phyloP scores from a whole-genome alignment of 306 rosid species.

The Casuarina glauca region DNA sequence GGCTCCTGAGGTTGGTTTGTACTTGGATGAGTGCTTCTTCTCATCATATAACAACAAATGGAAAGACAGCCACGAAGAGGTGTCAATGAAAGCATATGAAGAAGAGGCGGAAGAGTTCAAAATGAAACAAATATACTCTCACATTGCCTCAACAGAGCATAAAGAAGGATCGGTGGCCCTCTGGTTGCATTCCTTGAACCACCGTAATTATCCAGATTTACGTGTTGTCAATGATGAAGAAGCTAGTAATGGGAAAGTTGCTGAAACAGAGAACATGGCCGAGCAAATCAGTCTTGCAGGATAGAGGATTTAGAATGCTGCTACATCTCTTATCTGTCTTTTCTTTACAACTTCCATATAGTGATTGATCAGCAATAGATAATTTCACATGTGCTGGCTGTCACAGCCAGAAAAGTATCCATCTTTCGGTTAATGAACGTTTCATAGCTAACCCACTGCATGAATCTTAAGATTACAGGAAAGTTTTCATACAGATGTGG shows the following conservation, averaged over 20 bases:
- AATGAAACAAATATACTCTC: slow-evolving; percentile 78
- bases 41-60: slow-evolving; percentile 87
- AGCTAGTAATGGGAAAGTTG: slow-evolving; percentile 14
- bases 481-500: neutral
- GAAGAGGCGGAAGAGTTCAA: slow-evolving; percentile 81
- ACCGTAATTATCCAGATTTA: slow-evolving; percentile 83
- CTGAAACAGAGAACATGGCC: slow-evolving; percentile 27
- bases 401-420: neutral
- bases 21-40: slow-evolving; percentile 86
- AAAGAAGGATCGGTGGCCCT: slow-evolving; percentile 85
- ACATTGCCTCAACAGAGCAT: slow-evolving; percentile 70
- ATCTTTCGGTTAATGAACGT: neutral
- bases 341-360: neutral
- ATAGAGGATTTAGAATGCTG: slow-evolving; percentile 18
- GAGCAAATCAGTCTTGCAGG: slow-evolving; percentile 29
- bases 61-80: slow-evolving; percentile 87
- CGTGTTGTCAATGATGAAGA: slow-evolving; percentile 29
- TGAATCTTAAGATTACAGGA: neutral
- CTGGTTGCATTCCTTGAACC: slow-evolving; percentile 93
- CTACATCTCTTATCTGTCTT: slow-evolving; percentile 22
- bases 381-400: neutral
- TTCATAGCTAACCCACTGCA: neutral
- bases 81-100: slow-evolving; percentile 74
- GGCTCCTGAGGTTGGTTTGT: slow-evolving; percentile 96
- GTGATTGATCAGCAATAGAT: neutral